Conservation (phyloP, 2,329 filamentous ascomycete species). For the Diaporthe sp. region DNA sequence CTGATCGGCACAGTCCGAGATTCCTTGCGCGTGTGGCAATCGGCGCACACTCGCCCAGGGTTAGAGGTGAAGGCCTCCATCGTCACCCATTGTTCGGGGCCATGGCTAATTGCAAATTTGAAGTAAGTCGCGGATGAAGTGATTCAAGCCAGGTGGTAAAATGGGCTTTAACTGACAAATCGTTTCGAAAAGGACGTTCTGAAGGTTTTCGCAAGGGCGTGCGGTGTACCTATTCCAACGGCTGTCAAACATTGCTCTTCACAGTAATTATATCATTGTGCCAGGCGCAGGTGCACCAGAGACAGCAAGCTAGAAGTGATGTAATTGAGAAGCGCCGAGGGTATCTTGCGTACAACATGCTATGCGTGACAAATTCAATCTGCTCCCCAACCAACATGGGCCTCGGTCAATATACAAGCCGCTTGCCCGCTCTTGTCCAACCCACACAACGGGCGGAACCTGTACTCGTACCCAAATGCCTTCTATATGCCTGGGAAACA, state of each 20-base stretch:
- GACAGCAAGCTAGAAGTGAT: background rate
- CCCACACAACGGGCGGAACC: background rate
- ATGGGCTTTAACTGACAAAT: background rate
- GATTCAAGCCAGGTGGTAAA: background rate
- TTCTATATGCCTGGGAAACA: background rate
- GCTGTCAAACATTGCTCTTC: background rate
- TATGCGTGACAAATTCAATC: conserved; percentile 26
- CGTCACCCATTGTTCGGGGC: background rate
- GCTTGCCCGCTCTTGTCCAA: background rate
- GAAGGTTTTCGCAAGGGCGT: background rate
- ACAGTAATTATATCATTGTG: background rate
- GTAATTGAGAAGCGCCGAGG: conserved; percentile 13
- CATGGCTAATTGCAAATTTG: background rate
- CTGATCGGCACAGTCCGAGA: background rate
- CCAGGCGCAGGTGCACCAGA: background rate
- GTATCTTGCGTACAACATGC: conserved; percentile 32
- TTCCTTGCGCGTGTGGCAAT: background rate
- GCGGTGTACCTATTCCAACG: background rate
- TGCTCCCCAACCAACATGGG: background rate
- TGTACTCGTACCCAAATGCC: background rate
- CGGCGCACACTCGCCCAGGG: background rate
- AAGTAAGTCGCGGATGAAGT: background rate
- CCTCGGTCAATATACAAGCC: background rate
- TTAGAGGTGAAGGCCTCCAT: background rate
- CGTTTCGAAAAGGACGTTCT: background rate